Evolutionary conservation across 257 asterid species (phyloP).

Genomic region (Scutellaria baicalensis): DNA sequence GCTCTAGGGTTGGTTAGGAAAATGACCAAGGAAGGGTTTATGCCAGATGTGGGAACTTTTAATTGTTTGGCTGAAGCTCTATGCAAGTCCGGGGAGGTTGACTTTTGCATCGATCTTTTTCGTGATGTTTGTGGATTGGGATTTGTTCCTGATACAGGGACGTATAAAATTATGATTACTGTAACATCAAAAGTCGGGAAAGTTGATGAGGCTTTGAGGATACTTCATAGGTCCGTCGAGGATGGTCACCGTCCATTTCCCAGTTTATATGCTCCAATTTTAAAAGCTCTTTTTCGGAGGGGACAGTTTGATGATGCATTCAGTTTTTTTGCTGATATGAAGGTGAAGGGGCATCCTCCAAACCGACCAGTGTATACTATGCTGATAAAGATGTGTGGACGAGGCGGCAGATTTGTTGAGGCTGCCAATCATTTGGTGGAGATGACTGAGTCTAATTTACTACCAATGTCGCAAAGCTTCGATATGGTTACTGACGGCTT

Average conservation of each 20-base stretch:
- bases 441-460: constrained; percentile 71
- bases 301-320: constrained; percentile 93
- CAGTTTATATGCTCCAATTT: constrained; percentile 83
- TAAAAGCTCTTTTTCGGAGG: constrained; percentile 60
- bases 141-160: constrained; percentile 58
- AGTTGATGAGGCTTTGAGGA: constrained; percentile 66
- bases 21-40: constrained; percentile 83
- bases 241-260: constrained; percentile 91
- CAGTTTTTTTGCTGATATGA: constrained; percentile 88
- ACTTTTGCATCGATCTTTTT: constrained; percentile 67
- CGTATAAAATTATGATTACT: constrained; percentile 62
- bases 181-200: constrained; percentile 69
- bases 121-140: constrained; percentile 63
- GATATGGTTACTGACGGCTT: constrained; percentile 90
- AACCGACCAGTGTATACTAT: constrained; percentile 87
- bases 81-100: constrained; percentile 62
- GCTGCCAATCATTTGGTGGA: constrained; percentile 92
- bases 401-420: constrained; percentile 88
- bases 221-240: constrained; percentile 72
- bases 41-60: constrained; percentile 82
- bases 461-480: constrained; percentile 73
- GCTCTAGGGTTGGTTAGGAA: constrained; percentile 85
- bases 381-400: constrained; percentile 80
- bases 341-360: constrained; percentile 90
- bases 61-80: constrained; percentile 76